Base-by-base conservation (phyloP, 1,284 basidiomycete genomes). In the Pyrrhoderma lamaoense region DNA sequence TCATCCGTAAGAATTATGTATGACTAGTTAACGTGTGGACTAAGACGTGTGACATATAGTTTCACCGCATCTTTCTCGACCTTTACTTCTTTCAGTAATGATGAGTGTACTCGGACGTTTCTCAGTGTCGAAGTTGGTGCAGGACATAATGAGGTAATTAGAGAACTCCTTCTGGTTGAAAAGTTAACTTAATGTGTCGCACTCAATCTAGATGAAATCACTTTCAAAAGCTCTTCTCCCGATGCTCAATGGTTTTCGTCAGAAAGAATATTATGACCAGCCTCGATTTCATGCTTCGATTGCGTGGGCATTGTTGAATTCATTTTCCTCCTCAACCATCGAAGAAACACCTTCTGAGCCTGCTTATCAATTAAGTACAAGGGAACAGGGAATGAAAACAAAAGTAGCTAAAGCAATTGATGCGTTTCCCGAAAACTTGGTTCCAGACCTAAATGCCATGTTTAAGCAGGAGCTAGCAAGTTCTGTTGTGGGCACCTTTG, bases 201-300 rank as follows among this genome's bases (percentile, higher is more conserved):
- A 39, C 45, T 55, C 27, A 31, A 27, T 50, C 42, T 60, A 89
- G 87, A 64, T 89, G 14, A 66, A 69, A 54, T 58, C 62, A 8
- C 67, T 89, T 35, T 70, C 77, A 1, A 68, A 76, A 43, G 66
- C 69, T 13, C 64, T 90, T 38, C 68, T 71, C 1, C 78, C 82
- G 2, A 68, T 70, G 2, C 66, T 91, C 37, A 68, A 66, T 11
- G 60, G 65, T 5, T 70, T 89, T 31, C 78, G 80, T 36, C 86
- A 91, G 56, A 78, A 80, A 59, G 74, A 76, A 49, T 92, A 85
- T 65, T 92, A 93, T 62, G 60, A 68, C 19, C 68, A 76, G 38
- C 86, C 90, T 14, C 76, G 79, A 27, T 92, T 90, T 60, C 90
- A 93, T 61, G 76, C 80, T 9, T 91, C 89, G 1, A 76, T 93